Base-by-base conservation (phyloP, 2,329 filamentous ascomycete species). In the Aschersonia sp. region DNA sequence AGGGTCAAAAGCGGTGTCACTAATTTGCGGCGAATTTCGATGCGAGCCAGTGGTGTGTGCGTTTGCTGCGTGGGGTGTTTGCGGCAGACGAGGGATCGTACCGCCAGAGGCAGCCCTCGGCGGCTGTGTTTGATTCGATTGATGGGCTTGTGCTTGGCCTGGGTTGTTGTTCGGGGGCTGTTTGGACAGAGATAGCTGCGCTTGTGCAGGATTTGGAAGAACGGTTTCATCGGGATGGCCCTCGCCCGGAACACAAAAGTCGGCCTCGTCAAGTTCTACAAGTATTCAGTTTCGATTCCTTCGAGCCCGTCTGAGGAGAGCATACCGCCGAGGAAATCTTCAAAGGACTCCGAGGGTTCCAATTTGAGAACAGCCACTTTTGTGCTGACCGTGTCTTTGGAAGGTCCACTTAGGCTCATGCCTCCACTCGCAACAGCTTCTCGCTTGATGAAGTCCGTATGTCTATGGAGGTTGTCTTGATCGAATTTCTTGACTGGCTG, bases 211-310 rank as follows among this genome's bases (percentile, higher is more conserved):
- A 48, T 54, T 55, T 12, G 72, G 65, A 10, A 89, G 63, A 32
- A 74, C 65, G n/a, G 90, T 72, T 59, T 90, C 86, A 59, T 92
- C 85, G 4, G 84, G 84, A 56, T 88, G 81, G 22, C 75, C 81
- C 31, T 83, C 77, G 52, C 84, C 74, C 8, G 73, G 67, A 6
- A 84, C 81, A 45, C 76, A 79, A 58, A 89, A 87, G 60, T 88
- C 84, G 46, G 77, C 81, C 63, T 87, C 83, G 56, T 87, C 84
- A 58, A 88, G 83, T 50, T 87, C 78, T 72, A 73, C 65, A 60
- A 47, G 55, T 52, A 52, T 60, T 65, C 56, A 65, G 60, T 56
- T 54, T 64, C 57, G 50, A 63, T 56, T 52, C 64, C 61, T 48
- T 64, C 60, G 61, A 59, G 58, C n/a, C 54, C 54, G 51, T 63